Percentiles rank a stretch among this genome's conserved stretches.
Evolutionary conservation across 768 basidiomycete species (phyloP).

Genomic region (Panaeolus cyanescens): DNA sequence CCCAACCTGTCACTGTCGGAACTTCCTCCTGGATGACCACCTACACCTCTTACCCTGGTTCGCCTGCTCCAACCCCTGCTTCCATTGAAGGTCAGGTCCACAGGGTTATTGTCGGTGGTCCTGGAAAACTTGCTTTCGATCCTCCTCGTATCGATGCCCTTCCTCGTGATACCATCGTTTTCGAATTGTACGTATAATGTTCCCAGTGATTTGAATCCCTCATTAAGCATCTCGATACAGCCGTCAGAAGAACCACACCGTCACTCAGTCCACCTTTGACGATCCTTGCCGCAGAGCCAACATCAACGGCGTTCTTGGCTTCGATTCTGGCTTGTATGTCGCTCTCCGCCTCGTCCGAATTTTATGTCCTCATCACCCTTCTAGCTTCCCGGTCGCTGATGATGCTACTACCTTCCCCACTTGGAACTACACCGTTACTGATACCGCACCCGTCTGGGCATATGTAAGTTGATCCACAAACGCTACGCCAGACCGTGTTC

Average conservation of each 20-base stretch:
- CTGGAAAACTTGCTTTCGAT: conserved; percentile 47
- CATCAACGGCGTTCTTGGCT: conserved; percentile 40
- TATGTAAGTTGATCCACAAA: conserved; percentile 36
- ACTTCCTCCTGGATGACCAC: conserved; percentile 54
- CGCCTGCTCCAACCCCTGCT: conserved; percentile 55
- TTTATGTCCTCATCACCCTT: background rate
- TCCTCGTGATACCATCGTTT: conserved; percentile 56
- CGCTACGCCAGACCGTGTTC: background rate
- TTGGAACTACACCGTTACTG: conserved; percentile 57
- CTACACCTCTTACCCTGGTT: conserved; percentile 56
- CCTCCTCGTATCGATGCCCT: conserved; percentile 51
- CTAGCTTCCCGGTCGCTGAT: conserved; percentile 42
- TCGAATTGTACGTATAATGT: conserved; percentile 52
- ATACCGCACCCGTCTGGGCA: conserved; percentile 60
- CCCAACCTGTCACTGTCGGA: conserved; percentile 47
- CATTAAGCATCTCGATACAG: conserved; percentile 24
- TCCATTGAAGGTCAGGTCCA: conserved; percentile 46
- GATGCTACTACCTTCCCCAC: conserved; percentile 50
- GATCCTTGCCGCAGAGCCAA: conserved; percentile 55
- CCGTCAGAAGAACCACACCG: conserved; percentile 69
- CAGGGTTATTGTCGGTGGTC: conserved; percentile 57
- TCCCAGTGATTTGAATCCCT: background rate
- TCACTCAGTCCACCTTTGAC: conserved; percentile 62
- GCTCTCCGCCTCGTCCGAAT: background rate
- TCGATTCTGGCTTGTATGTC: conserved; percentile 62